Conservation (phyloP, 768 basidiomycete species). For the Tulasnella sp. region DNA sequence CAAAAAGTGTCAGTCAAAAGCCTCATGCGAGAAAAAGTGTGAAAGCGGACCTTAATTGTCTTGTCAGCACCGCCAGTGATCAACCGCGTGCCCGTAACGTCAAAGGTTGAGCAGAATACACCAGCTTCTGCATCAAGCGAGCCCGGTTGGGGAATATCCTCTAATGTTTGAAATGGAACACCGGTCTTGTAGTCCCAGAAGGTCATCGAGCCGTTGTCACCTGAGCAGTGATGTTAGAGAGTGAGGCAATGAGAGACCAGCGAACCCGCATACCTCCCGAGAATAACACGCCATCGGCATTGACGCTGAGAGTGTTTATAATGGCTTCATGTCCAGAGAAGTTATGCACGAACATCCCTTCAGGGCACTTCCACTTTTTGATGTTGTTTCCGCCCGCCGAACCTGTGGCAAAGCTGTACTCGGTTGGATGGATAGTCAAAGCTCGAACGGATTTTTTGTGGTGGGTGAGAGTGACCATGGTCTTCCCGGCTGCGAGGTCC, state of each 20-base stretch:
- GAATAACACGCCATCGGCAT: conserved; percentile 94
- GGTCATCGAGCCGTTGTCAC: conserved; percentile 85
- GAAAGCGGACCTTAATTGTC: conserved; percentile 80
- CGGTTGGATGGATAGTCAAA: conserved; percentile 90
- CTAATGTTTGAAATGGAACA: conserved; percentile 88
- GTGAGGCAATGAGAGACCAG: not conserved
- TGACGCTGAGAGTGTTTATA: conserved; percentile 92
- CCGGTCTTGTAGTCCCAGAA: conserved; percentile 97
- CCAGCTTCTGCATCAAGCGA: conserved; percentile 96
- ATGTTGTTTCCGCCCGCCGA: conserved; percentile 99
- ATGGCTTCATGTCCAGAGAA: conserved; percentile 96
- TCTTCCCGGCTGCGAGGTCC: conserved; percentile 98
- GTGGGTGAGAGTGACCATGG: conserved; percentile 94
- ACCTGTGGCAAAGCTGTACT: conserved; percentile 93
- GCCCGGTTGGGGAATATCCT: conserved; percentile 95
- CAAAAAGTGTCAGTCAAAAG: not conserved
- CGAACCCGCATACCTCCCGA: conserved; percentile 69
- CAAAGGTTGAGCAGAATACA: conserved; percentile 95
- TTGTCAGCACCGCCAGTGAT: conserved; percentile 98
- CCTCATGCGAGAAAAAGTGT: not conserved
- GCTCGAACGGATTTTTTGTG: conserved; percentile 98
- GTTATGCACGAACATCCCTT: conserved; percentile 93
- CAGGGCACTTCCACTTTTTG: conserved; percentile 99
- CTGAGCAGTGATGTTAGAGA: conserved; percentile 41
- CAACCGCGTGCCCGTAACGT: conserved; percentile 87